Evolutionary conservation across 257 asterid genomes (phyloP).

Genomic region (Solanum habrochaites): DNA sequence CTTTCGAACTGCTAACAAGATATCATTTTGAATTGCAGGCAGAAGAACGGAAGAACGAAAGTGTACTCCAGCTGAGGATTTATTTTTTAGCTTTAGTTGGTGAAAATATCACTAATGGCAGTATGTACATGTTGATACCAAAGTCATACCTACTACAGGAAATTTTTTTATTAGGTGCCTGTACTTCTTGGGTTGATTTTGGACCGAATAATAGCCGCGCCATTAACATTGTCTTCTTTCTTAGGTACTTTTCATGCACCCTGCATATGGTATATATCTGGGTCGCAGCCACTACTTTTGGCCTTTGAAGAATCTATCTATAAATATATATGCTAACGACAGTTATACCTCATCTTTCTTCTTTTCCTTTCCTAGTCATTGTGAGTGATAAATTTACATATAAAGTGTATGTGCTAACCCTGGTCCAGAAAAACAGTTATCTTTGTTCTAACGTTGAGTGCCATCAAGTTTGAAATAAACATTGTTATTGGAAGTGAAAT

Average conservation of each 20-base stretch:
- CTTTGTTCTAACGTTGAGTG: not conserved
- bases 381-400: no score
- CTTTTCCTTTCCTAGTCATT: not conserved
- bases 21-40: constrained; percentile 39
- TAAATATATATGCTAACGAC: not conserved
- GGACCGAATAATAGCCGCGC: not conserved
- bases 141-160: constrained; percentile 26
- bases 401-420: not conserved
- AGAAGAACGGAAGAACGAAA: constrained; percentile 46
- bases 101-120: constrained; percentile 7
- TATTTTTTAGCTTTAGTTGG: constrained; percentile 1
- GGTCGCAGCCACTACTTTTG: not conserved
- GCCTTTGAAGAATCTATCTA: not conserved
- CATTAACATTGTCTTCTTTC: not conserved
- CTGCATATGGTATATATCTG: not conserved
- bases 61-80: constrained; percentile 23
- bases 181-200: constrained; percentile 20
- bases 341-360: not conserved
- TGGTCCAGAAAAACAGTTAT: not conserved
- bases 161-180: constrained; percentile 20
- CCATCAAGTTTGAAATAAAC: not conserved
- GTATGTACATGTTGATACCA: constrained; percentile 24
- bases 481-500: not conserved
- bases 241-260: not conserved
- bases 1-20: not conserved